Base-by-base conservation (phyloP, 2,329 filamentous ascomycete species). In the Cladophialophora chaetospira region DNA sequence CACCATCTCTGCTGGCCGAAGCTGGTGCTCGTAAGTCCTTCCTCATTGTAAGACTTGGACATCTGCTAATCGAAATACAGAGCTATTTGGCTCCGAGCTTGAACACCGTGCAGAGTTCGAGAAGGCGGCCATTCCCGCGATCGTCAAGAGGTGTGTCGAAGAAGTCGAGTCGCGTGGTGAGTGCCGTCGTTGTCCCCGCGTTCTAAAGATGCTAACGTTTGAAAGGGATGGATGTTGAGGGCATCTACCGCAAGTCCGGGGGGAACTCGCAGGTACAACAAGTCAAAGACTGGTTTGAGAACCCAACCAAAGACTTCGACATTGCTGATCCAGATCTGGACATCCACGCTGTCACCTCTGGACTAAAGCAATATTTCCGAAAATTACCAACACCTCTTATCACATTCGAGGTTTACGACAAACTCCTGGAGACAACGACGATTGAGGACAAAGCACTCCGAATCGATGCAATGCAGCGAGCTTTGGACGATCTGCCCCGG, bases 171-270 rank as follows among this genome's bases (percentile, higher is more conserved):
- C 94, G 19, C 87, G 94, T 70, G 94, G 93, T 74, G 69, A 50
- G 73, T 63, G 51, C 46, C 21, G 10, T 15, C 33, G 10, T 15
- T 3, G 43, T 28, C 9, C 31, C n/a, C n/a, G 9, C 13, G 23
- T 10, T 19, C n/a, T 11, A 50, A 26, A 25, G 15, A 11, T 38
- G 52, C 42, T 63, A 67, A 61, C 42, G 69, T 23, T 46, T 28
- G 13, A 23, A 55, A 81, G 79, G 80, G 43, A 96, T 99, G 90
- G 92, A 97, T 67, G 84, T 95, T 65, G 94, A 97, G 75, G 94
- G 94, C 61, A 96, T 99, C 66, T 99, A 99, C 76, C 87, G 94
- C 68, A 99, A 99, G 80, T 96, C 92, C 48, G 94, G 94, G 55
- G 94, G 92, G 64, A 91, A 88, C 67, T 91, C 89, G 6, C 91